Evolutionary conservation across 163 green algal genomes (phyloP).

Genomic region (Chlamydomonas reinhardtii): DNA sequence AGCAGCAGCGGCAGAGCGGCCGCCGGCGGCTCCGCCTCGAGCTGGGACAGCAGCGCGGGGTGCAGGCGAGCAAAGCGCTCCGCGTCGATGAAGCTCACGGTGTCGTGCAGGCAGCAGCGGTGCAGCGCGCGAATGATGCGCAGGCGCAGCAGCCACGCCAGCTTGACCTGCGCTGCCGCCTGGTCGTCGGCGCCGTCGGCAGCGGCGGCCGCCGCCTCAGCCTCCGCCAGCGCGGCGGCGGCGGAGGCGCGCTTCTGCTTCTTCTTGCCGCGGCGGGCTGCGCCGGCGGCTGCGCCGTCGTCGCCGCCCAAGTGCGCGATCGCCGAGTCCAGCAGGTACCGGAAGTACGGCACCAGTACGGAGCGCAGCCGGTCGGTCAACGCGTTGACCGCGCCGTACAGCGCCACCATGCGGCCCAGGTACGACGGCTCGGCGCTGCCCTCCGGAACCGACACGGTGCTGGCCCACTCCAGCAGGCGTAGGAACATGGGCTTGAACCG

Average conservation of each 20-base stretch:
- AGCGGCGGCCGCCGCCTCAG: constrained; percentile 7
- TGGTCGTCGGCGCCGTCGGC: constrained; percentile 8
- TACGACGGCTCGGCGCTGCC: constrained; percentile 19
- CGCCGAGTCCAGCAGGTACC: constrained; percentile 73
- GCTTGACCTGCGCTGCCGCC: constrained; percentile 25
- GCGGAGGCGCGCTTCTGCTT: constrained; percentile 58
- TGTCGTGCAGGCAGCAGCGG: constrained; percentile 86
- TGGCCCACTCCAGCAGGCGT: constrained; percentile 85
- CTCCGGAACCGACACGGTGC: constrained; percentile 25
- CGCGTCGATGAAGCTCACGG: constrained; percentile 77
- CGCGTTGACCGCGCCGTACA: constrained; percentile 71
- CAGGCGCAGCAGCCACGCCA: constrained; percentile 76
- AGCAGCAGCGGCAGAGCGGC: constrained; percentile 4
- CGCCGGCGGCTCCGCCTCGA: constrained; percentile 58
- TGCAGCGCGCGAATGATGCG: constrained; percentile 84
- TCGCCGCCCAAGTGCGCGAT: constrained; percentile 68
- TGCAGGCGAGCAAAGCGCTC: constrained; percentile 80
- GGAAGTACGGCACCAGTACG: constrained; percentile 89
- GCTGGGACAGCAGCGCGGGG: constrained; percentile 74
- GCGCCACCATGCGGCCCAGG: constrained; percentile 61
- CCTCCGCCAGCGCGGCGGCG: not conserved
- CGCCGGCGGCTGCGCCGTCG: not conserved
- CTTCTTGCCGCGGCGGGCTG: constrained; percentile 67
- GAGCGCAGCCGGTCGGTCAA: constrained; percentile 77
- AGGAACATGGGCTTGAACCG: constrained; percentile 93